A percentile compares a stretch with the other conserved stretches of the same genome.
Conservation (phyloP, 805 yeast species). For the Candida coquimbonensis region DNA sequence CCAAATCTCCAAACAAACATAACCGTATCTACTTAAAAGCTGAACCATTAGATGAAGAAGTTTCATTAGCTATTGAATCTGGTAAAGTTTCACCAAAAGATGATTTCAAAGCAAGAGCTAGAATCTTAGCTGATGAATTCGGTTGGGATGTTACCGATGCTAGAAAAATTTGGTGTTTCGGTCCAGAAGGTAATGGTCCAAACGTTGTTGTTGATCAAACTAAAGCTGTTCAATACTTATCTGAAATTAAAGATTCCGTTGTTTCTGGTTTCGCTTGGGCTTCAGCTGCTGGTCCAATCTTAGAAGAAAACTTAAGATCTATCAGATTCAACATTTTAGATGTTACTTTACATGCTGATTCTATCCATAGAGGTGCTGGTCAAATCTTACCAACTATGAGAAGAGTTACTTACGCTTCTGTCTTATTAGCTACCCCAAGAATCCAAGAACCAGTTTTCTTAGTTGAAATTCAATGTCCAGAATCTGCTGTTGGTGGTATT, state of each 20-base stretch:
- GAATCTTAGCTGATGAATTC: conserved; percentile 96
- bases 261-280: conserved; percentile 99
- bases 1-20: conserved; percentile 99
- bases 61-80: conserved; percentile 80
- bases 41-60: conserved; percentile 93
- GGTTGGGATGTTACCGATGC: conserved; percentile 99
- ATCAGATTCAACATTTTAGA: conserved; percentile 96
- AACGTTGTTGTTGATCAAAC: conserved; percentile 99
- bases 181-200: conserved; percentile 99
- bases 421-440: conserved; percentile 97
- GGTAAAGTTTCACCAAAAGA: conserved; percentile 94
- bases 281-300: conserved; percentile 98
- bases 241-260: conserved; percentile 98
- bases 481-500: conserved; percentile 99
- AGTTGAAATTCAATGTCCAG: conserved; percentile 99
- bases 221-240: conserved; percentile 98
- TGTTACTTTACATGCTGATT: conserved; percentile 99
- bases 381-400: conserved; percentile 99
- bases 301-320: conserved; percentile 95
- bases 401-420: conserved; percentile 98
- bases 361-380: conserved; percentile 99
- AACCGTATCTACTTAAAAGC: conserved; percentile 99
- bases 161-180: conserved; percentile 99
- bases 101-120: conserved; percentile 98
- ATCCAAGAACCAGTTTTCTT: conserved; percentile 99